Base-by-base conservation (phyloP, 2,329 filamentous ascomycete species). In the Meredithiella fracta region DNA sequence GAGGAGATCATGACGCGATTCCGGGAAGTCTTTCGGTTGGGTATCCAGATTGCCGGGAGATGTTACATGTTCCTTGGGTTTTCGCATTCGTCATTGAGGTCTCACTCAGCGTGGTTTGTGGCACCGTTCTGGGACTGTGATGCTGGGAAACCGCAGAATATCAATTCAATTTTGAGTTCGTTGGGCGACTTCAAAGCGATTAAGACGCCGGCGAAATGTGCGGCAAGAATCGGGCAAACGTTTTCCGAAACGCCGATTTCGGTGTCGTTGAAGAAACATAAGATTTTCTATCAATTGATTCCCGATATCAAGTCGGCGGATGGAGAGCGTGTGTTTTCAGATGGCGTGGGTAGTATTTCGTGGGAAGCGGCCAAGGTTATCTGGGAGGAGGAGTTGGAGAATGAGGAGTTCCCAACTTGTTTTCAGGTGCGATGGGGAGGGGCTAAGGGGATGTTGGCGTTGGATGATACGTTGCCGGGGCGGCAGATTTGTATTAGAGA, bases 341-440 rank as follows among this genome's bases (percentile, higher is more conserved):
- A 92, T 63, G 87, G 87, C 1, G 83, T 86, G 1, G 87, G 87
- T 0, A 87, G 80, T 0, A 78, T 92, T 3, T 91, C 86, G 0
- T 63, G 61, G 9, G 70, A 70, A 0, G 72, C 87, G 0, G 68
- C 84, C 51, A 65, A 75, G 14, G 72, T 71, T n/a, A 76, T 90
- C 2, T 83, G 80, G 74, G 65, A 68, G 1, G 63, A 68, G 3
- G 67, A 85, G 55, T 74, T 78, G 0, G 65, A 67, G 31, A 68
- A 68, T 23, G 70, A 70, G 37, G 63, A 69, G 0, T 69, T 70
- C 2, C 79, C 85, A 0, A 85, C 82, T 0, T 80, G 79, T 51
- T 78, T 88, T 49, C 88, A 94, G 62, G 84, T 94, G 47, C 77
- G 87, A 2, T 83, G 79, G 64, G 79, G 73, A 26, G 86, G 85